Conservation (phyloP, 305 asterid genomes). For the Solanum hybrid region DNA sequence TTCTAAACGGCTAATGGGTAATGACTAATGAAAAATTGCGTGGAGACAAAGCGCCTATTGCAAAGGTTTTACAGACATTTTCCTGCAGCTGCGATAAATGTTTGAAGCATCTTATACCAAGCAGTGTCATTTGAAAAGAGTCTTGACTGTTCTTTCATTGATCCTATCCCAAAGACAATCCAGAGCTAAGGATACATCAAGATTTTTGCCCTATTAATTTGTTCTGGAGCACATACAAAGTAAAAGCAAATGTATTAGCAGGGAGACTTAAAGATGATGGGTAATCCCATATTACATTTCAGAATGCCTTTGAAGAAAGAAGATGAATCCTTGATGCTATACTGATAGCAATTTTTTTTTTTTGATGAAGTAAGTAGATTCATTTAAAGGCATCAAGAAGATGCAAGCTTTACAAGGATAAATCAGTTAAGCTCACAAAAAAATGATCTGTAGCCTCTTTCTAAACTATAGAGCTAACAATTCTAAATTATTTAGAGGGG, state of each 20-base stretch:
- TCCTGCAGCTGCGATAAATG: neutral
- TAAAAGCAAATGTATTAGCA: neutral
- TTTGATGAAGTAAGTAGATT: neutral
- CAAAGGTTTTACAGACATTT: neutral
- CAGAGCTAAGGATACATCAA: neutral
- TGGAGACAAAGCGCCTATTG: neutral
- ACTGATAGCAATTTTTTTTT: neutral
- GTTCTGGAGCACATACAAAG: neutral
- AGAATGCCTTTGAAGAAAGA: neutral
- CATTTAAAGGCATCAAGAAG: neutral
- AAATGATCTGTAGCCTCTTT: neutral
- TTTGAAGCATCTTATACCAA: neutral
- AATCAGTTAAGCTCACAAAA: neutral
- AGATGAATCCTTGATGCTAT: neutral
- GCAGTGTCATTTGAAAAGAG: neutral
- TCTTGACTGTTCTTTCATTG: neutral
- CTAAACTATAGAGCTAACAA: neutral
- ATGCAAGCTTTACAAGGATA: neutral
- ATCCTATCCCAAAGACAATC: neutral
- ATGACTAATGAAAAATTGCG: neutral
- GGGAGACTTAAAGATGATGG: neutral
- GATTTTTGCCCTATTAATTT: neutral
- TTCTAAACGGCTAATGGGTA: neutral
- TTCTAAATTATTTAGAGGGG: neutral
- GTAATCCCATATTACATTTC: neutral